Evolutionary conservation across 1,139 yeast species (phyloP), one percentile per base, ranked within the genome.

Genomic region (Meyerozyma sp.): DNA sequence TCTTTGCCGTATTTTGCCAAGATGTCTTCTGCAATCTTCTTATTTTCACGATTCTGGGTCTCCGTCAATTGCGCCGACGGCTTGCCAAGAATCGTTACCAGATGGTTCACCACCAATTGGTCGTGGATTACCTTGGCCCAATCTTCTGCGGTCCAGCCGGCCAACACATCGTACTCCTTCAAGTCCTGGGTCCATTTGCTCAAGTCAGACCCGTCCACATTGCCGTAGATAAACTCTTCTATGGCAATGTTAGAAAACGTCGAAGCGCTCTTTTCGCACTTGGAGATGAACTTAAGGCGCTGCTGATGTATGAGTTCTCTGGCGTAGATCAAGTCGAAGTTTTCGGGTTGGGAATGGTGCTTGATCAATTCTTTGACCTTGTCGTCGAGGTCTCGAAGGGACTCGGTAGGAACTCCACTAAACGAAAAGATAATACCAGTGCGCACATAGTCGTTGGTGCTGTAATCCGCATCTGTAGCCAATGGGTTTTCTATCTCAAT

Each of bases 401-500:
- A 72, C 11, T 75, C 84, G 1, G 87, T 75, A 2, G 97, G 96
- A 11, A 93, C 94, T 44, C 95, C 94, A 41, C 75, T 75, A 26
- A 87, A 62, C 38, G 73, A 72, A 46, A 90, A 61, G 51, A 78
- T 78, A 30, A 86, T 63, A 8, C 78, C 79, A 1, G 86, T 75
- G 46, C 78, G 71, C 41, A 77, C 63, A 59, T 75, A 90, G 55
- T 83, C 88, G 52, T 85, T 93, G 1, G 93, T 83, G 54, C 79
- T 77, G 53, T 73, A 82, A 35, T 77, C 81, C 5, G 85, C 72
- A 32, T 81, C 83, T 10, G 91, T 83, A 3, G 97, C 94, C 45
- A 81, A 66, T 0, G 98, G 97, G 42, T 85, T 80, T 36, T 82
- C 89, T 43, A 86, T 76, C 57, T 93, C 98, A 14, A 91, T 87